Evolutionary conservation across 2,329 filamentous ascomycete genomes (phyloP), one percentile per base, ranked within the genome.

Genomic region (Xylariaceae sp.): DNA sequence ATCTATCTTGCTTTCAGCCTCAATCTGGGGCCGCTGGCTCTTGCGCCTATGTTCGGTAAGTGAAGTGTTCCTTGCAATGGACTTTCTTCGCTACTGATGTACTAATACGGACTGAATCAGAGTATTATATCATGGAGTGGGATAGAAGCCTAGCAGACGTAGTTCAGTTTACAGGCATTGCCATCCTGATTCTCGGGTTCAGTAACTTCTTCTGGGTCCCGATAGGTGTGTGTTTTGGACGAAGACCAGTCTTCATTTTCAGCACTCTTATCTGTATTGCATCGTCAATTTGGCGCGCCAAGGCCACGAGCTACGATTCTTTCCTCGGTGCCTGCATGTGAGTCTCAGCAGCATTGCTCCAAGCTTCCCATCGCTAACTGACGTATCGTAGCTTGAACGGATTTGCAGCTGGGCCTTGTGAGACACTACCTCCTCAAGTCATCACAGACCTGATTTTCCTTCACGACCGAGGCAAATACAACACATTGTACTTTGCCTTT

Each of bases 381-480:
- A 38, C 16, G 34, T 38, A 38, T 38, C 34, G 5, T 16, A 38
- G 34, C 2, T 48, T 70, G n/a, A 63, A 60, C 9, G 68, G 66
- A 1, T 33, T 69, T 1, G 69, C 65, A 6, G 65, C 66, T 2
- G 66, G 62, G 1, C 63, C 68, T 1, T 68, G 66, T 42, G 67
- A 71, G 57, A 64, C 58, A 22, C 60, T 71, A 42, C 69, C 70
- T 66, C 66, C 66, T 7, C 66, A 68, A 62, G 63, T 70, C 6
- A 54, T 70, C 12, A 60, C 64, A 10, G 69, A 70, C 53, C 38
- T 69, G 41, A 42, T 68, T 18, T 68, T 68, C 45, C 46, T 63
- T 19, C 66, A 68, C 47, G 62, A 67, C 49, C 54, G 65, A 17
- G 66, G 65, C 2, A 58, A 58, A 11, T 63, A 60, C 31, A 66